Percentiles rank a stretch among this genome's conserved stretches.
These are phyloP conservation scores for Stagonosporopsis rhizophila DNA, from an alignment of 2,329 filamentous ascomycete species.

Conservation along the genomic window DNA sequence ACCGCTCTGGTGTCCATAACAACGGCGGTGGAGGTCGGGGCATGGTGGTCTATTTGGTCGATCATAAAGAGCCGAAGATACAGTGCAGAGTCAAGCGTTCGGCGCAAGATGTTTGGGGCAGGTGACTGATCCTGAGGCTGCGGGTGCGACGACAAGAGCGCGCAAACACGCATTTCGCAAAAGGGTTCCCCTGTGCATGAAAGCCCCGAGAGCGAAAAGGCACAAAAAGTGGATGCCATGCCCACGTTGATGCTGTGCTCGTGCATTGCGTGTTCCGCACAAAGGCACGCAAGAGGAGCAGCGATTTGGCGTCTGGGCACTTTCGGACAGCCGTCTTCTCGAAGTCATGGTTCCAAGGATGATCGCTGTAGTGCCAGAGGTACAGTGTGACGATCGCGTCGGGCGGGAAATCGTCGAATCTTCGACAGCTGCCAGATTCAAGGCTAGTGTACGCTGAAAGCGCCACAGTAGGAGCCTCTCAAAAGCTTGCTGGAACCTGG, in stretches of 20 bases:
- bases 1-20: slow-evolving; percentile 22
- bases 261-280: slow-evolving; percentile 12
- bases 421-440: slow-evolving; percentile 12
- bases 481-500: not conserved
- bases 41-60: slow-evolving; percentile 9
- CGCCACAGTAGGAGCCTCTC: not conserved
- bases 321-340: slow-evolving; percentile 31
- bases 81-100: slow-evolving; percentile 13
- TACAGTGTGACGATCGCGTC: slow-evolving; percentile 24
- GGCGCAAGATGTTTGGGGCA: slow-evolving; percentile 14
- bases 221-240: slow-evolving; percentile 12
- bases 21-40: slow-evolving; percentile 11
- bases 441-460: slow-evolving; percentile 6
- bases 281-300: slow-evolving; percentile 9
- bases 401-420: slow-evolving; percentile 17
- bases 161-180: slow-evolving; percentile 6
- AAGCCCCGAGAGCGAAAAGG: slow-evolving; percentile 5
- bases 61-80: slow-evolving; percentile 18
- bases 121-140: slow-evolving; percentile 15
- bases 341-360: slow-evolving; percentile 30
- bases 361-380: slow-evolving; percentile 21
- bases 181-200: slow-evolving; percentile 10
- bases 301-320: slow-evolving; percentile 22
- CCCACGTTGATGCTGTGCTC: slow-evolving; percentile 22
- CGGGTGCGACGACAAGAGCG: slow-evolving; percentile 14